phyloP scores from a whole-genome alignment of 768 basidiomycete genomes.

The Tulasnella calospora region DNA sequence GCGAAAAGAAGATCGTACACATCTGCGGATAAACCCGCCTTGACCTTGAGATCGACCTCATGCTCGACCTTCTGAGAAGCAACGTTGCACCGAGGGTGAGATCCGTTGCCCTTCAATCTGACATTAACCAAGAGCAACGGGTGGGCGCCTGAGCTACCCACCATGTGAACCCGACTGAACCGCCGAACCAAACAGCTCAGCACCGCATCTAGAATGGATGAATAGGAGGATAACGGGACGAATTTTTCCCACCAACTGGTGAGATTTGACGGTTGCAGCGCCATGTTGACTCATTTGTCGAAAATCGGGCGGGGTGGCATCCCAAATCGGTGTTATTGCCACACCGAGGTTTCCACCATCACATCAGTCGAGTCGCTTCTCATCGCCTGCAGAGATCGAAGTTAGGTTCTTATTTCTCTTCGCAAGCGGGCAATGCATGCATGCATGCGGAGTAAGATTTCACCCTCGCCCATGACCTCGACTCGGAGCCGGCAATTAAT shows the following conservation, averaged over 20 bases:
- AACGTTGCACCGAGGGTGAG: neutral
- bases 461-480: too few relatives aligned
- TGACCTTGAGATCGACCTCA: conserved; percentile 21
- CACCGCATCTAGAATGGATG: neutral
- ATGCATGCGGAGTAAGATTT: too few relatives aligned
- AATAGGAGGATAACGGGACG: too few relatives aligned
- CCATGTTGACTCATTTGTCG: too few relatives aligned
- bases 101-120: neutral
- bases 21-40: neutral
- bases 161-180: neutral
- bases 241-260: too few relatives aligned
- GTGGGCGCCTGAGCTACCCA: neutral
- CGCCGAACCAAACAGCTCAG: neutral
- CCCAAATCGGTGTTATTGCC: neutral
- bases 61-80: conserved; percentile 28
- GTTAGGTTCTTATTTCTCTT: too few relatives aligned
- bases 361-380: neutral
- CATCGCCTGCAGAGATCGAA: neutral
- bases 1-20: neutral
- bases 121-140: neutral
- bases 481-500: too few relatives aligned
- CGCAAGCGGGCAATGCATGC: too few relatives aligned
- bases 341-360: neutral
- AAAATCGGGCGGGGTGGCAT: too few relatives aligned
- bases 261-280: too few relatives aligned